phyloP scores from a whole-genome alignment of 129 eudicot genomes.

The Rutidosis leptorrhynchoides region DNA sequence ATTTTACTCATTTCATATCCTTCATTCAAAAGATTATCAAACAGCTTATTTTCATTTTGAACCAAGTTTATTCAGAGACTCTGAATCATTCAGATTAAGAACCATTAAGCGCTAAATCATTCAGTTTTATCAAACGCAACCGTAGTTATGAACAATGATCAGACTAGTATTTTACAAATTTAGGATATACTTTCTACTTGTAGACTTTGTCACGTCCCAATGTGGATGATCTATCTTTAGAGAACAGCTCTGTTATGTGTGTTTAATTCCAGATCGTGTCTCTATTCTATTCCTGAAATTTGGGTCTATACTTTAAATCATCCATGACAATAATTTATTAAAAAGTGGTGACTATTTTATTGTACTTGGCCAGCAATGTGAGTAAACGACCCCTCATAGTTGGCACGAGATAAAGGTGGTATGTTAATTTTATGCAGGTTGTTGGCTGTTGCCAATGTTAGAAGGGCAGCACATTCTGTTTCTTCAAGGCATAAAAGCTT shows the following conservation, averaged over 20 bases:
- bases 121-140: too few relatives aligned
- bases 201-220: neutral
- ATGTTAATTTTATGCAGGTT: slow-evolving; percentile 43
- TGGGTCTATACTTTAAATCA: slow-evolving; percentile 12
- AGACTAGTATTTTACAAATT: too few relatives aligned
- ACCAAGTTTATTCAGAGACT: too few relatives aligned
- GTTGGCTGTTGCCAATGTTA: slow-evolving; percentile 39
- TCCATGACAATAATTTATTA: neutral
- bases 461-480: slow-evolving; percentile 48
- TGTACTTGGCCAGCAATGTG: neutral
- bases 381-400: neutral
- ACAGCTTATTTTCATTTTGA: too few relatives aligned
- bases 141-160: too few relatives aligned
- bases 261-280: neutral
- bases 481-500: slow-evolving; percentile 32
- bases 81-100: too few relatives aligned
- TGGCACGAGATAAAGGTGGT: slow-evolving; percentile 19
- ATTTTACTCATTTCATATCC: too few relatives aligned
- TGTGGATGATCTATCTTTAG: slow-evolving; percentile 4
- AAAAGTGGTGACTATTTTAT: slow-evolving; percentile 5
- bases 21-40: too few relatives aligned
- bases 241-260: slow-evolving; percentile 1
- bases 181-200: neutral
- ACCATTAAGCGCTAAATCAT: too few relatives aligned
- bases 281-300: neutral